Percentiles rank a stretch among this genome's conserved stretches.
Conservation (phyloP, 2,329 filamentous ascomycete genomes). For the Phaeophleospora eucalypticola region DNA sequence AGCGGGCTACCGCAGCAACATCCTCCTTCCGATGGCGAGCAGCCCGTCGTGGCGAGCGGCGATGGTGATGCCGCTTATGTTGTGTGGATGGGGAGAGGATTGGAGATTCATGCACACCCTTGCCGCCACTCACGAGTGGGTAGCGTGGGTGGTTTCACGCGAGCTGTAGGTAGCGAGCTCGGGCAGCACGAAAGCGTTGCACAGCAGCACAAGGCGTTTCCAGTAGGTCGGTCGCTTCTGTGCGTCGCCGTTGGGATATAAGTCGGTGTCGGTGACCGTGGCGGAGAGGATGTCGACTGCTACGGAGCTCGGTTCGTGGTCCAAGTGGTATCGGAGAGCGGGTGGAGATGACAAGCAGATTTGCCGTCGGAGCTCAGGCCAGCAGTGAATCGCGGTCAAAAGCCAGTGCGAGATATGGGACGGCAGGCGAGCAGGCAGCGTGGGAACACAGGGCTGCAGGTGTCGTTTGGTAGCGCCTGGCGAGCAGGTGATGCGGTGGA, state of each 20-base stretch:
- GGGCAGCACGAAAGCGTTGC: background rate
- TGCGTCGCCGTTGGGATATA: background rate
- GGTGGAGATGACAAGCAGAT: too few species aligned
- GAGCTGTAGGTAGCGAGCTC: background rate
- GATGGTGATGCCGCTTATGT: slow-evolving; percentile 1
- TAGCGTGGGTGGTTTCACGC: background rate
- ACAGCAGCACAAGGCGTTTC: background rate
- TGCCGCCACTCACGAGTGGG: slow-evolving; percentile 7
- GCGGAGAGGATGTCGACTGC: background rate
- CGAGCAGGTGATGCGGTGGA: too few species aligned
- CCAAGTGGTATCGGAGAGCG: too few species aligned
- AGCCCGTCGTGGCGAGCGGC: background rate
- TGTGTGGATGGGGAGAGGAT: background rate
- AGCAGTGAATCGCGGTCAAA: too few species aligned
- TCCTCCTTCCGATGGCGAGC: slow-evolving; percentile 3
- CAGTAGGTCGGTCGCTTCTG: background rate
- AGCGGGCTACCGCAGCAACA: slow-evolving; percentile 8
- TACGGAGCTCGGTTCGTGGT: too few species aligned
- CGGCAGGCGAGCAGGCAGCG: too few species aligned
- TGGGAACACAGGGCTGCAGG: too few species aligned
- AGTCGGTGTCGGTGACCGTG: background rate
- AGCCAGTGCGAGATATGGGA: too few species aligned
- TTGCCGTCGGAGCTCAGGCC: too few species aligned
- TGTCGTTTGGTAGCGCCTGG: too few species aligned
- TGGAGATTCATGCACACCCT: background rate